Base-by-base conservation (phyloP, 2,329 filamentous ascomycete species). In the Pseudogymnoascus sp. region DNA sequence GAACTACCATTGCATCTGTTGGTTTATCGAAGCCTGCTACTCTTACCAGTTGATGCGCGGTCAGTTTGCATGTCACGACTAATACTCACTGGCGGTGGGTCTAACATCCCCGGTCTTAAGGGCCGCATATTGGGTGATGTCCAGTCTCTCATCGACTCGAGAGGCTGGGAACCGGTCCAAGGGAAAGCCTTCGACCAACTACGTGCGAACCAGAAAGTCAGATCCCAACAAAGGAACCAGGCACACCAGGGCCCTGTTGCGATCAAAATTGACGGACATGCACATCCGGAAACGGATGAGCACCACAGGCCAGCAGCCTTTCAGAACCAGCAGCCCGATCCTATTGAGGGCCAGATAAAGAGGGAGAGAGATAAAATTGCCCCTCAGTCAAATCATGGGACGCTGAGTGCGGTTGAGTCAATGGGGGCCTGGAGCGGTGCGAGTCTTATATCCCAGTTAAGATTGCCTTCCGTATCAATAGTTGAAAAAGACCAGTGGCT, bases 21-120 rank as follows among this genome's bases (percentile, higher is more conserved):
- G 7, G 77, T 95, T 2, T 95, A 95, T 73, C 81, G 82, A 59
- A 81, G 85, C 35, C 79, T 99, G 1, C 77, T 95, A 1, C 79
- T 83, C 6, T 77, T 96, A 1, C 89, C 91, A 0, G 75, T 92
- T 3, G 94, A 99, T 71, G 84, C 92, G 3, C 84, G 94, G 21
- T 86, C 88, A 0, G 74, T 86, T 3, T 96, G 92, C 72, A 94
- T 96, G 84, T 85, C 91, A 1, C 88, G 92, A 37, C 88, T 97
- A 48, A 77, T 96, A 13, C 88, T 99, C 68, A 87, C 86, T 0
- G 94, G 94, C 30, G 90, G 90, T 2, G 88, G 88, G 55, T 84
- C 90, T 5, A 81, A 81, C 23, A 84, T 96, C 7, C 81, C 92
- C 0, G 94, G 94, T 0, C 75, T 99, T 23, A 90, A 89, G 65